Conservation (phyloP, 495 filamentous ascomycete genomes). For the Penicillium silybi region DNA sequence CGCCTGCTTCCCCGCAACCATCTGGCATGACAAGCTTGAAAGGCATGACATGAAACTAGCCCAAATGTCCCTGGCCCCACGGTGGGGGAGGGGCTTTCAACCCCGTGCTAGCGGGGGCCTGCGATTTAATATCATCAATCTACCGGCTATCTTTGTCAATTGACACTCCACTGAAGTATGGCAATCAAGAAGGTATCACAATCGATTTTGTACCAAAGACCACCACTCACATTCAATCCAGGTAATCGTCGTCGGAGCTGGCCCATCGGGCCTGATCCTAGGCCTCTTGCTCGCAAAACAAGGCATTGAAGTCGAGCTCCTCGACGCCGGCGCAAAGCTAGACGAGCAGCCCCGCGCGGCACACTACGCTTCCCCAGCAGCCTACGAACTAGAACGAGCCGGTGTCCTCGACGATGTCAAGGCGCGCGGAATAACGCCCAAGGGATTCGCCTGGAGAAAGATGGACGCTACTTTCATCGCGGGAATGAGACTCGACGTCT, state of each 20-base stretch:
- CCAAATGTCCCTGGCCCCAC: constrained; percentile 4
- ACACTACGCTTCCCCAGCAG: constrained; percentile 48
- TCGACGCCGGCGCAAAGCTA: constrained; percentile 47
- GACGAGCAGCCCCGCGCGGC: constrained; percentile 54
- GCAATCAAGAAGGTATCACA: constrained; percentile 20
- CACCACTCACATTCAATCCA: constrained; percentile 5
- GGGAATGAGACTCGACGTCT: constrained; percentile 24
- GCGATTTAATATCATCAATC: neutral
- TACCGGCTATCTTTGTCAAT: neutral
- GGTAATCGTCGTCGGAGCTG: constrained; percentile 54
- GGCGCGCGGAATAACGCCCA: constrained; percentile 43
- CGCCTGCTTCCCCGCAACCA: neutral
- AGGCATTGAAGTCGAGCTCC: constrained; percentile 48
- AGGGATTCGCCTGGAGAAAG: constrained; percentile 50
- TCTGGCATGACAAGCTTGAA: neutral
- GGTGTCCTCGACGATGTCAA: constrained; percentile 53
- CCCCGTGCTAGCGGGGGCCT: neutral
- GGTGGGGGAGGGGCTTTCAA: constrained; percentile 2
- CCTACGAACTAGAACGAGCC: constrained; percentile 51
- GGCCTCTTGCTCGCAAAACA: constrained; percentile 50
- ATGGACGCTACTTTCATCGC: constrained; percentile 38
- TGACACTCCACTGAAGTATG: constrained; percentile 1
- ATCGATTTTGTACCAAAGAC: neutral
- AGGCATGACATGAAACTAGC: neutral
- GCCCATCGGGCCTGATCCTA: constrained; percentile 54